A percentile compares a stretch with the other conserved stretches of the same genome.
Conservation (phyloP, 129 eudicot species). For the Ambrosia artemisiifolia region DNA sequence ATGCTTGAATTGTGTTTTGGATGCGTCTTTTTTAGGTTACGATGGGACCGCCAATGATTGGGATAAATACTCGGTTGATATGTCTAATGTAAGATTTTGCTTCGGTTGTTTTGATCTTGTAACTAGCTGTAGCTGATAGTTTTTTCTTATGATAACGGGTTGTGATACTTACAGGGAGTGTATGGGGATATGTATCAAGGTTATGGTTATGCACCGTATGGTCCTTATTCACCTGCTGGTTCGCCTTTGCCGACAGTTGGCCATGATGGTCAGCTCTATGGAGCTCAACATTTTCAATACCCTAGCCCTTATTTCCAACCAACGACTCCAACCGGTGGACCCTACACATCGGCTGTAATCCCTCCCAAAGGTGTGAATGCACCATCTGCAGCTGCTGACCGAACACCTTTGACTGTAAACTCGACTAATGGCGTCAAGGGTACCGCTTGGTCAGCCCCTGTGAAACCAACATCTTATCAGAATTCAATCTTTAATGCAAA, state of each 20-base stretch:
- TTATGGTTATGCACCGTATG: slow-evolving; percentile 70
- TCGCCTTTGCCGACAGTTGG: slow-evolving; percentile 74
- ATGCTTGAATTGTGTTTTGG: background rate
- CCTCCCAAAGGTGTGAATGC: slow-evolving; percentile 57
- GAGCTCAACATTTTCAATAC: slow-evolving; percentile 77
- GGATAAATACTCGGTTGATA: slow-evolving; percentile 66
- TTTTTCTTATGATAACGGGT: background rate
- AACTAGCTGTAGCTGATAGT: background rate
- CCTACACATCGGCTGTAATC: slow-evolving; percentile 40
- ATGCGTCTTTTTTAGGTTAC: slow-evolving; percentile 33
- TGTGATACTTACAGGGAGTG: slow-evolving; percentile 44
- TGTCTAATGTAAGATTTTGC: slow-evolving; percentile 50
- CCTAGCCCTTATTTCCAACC: slow-evolving; percentile 65
- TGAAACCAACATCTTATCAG: slow-evolving; percentile 41
- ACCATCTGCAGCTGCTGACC: slow-evolving; percentile 43
- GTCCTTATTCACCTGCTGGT: slow-evolving; percentile 67
- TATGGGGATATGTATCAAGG: slow-evolving; percentile 84
- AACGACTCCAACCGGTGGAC: slow-evolving; percentile 48
- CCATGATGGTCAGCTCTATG: slow-evolving; percentile 79
- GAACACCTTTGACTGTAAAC: slow-evolving; percentile 46
- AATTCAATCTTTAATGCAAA: slow-evolving; percentile 35
- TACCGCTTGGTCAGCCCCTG: slow-evolving; percentile 32
- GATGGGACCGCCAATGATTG: slow-evolving; percentile 65
- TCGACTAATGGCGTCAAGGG: slow-evolving; percentile 54
- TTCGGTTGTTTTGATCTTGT: background rate